Evolutionary conservation across 139 green algal genomes (phyloP).

Genomic region (Parachlorella kessleri): DNA sequence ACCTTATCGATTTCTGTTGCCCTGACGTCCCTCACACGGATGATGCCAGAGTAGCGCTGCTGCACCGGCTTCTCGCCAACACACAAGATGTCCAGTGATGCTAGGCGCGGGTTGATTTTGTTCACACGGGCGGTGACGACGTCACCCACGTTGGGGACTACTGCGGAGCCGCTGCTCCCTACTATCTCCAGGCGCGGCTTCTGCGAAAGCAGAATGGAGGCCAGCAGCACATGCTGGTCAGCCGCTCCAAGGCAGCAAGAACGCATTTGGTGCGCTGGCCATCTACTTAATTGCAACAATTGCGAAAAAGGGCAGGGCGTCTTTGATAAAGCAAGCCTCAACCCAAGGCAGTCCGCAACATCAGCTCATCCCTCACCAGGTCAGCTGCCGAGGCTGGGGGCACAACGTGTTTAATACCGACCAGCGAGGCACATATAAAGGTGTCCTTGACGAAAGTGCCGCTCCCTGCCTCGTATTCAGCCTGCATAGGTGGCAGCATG

Average conservation of each 20-base stretch:
- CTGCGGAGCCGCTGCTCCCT: slow-evolving; percentile 4
- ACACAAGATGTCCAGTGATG: slow-evolving; percentile 67
- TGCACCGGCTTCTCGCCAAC: slow-evolving; percentile 60
- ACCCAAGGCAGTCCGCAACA: too few species aligned
- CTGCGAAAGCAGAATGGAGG: slow-evolving; percentile 29
- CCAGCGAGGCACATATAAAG: slow-evolving; percentile 55
- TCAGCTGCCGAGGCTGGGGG: not conserved
- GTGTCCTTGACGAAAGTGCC: slow-evolving; percentile 54
- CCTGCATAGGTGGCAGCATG: slow-evolving; percentile 6
- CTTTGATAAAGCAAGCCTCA: too few species aligned
- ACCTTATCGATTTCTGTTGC: slow-evolving; percentile 87
- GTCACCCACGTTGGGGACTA: slow-evolving; percentile 47
- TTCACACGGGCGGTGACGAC: slow-evolving; percentile 46
- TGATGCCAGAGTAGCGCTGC: slow-evolving; percentile 69
- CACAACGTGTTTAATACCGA: slow-evolving; percentile 39
- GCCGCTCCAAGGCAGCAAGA: not conserved
- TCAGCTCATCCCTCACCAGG: not conserved
- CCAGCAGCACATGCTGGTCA: not conserved
- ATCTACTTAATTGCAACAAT: too few species aligned
- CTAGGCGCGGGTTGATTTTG: slow-evolving; percentile 48
- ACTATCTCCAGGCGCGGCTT: slow-evolving; percentile 36
- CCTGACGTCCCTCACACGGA: slow-evolving; percentile 79
- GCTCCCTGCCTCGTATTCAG: slow-evolving; percentile 38
- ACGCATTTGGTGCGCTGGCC: not conserved
- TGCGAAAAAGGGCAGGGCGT: too few species aligned